Conservation (phyloP, 2,329 filamentous ascomycete species). For the Pseudocercospora eumusae region DNA sequence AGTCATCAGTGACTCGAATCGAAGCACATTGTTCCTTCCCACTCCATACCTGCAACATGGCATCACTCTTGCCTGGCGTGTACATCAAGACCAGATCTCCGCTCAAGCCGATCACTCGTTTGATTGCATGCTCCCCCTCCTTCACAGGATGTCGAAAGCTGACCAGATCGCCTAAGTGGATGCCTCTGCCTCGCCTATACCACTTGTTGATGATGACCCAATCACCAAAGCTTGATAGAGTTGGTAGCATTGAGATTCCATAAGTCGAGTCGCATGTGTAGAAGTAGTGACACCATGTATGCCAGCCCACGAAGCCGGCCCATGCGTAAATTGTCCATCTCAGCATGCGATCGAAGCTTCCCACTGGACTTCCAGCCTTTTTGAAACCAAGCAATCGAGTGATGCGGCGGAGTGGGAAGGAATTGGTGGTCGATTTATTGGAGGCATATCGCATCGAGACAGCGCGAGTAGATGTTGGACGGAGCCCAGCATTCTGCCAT, state of each 20-base stretch:
- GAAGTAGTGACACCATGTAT: constrained; percentile 51
- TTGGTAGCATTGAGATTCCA: constrained; percentile 89
- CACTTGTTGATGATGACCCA: constrained; percentile 67
- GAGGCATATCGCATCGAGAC: neutral
- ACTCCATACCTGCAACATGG: constrained; percentile 64
- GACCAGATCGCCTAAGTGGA: constrained; percentile 81
- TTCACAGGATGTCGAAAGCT: constrained; percentile 72
- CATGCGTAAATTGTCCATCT: neutral
- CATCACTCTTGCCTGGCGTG: constrained; percentile 52
- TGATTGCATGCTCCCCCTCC: constrained; percentile 60
- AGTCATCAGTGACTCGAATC: constrained; percentile 10
- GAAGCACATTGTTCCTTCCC: neutral
- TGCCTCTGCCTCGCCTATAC: constrained; percentile 67
- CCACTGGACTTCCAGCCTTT: neutral
- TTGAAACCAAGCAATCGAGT: neutral
- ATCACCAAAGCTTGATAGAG: constrained; percentile 68
- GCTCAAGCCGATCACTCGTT: constrained; percentile 65
- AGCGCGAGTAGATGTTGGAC: neutral
- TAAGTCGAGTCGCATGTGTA: constrained; percentile 61
- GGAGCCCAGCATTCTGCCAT: neutral
- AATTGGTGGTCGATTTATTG: neutral
- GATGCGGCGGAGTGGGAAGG: neutral
- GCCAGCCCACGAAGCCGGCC: neutral
- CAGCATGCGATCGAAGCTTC: neutral
- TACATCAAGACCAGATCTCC: constrained; percentile 71